These are phyloP conservation scores for Plantago major DNA, from an alignment of 257 asterid species.

Conservation along the genomic window DNA sequence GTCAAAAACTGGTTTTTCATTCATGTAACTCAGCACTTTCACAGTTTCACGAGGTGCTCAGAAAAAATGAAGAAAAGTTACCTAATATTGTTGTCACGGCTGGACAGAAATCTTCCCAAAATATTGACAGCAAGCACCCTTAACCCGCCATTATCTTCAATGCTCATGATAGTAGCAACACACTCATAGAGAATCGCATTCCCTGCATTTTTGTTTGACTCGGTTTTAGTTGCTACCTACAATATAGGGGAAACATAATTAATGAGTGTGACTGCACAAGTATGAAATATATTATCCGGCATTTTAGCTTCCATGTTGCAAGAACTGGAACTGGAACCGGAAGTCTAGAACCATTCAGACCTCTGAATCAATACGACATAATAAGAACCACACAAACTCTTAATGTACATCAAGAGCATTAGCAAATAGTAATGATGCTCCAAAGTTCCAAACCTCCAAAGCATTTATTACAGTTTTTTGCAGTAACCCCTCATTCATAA, in stretches of 20 bases:
- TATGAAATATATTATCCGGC: no score
- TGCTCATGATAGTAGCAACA: conserved; percentile 87
- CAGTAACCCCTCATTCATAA: no score
- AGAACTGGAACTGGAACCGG: no score
- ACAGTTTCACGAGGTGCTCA: neutral
- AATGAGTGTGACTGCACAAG: neutral
- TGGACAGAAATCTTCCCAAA: conserved; percentile 95
- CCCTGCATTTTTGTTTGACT: conserved; percentile 92
- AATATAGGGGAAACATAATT: conserved; percentile 23
- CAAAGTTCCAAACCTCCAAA: no score
- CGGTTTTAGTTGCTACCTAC: conserved; percentile 98
- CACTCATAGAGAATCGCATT: conserved; percentile 96
- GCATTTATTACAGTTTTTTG: no score
- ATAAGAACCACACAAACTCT: no score
- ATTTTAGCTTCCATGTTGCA: no score
- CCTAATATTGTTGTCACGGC: conserved; percentile 98
- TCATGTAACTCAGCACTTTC: neutral
- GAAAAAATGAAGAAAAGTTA: conserved; percentile 8
- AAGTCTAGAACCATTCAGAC: no score
- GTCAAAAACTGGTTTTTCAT: neutral
- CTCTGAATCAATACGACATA: no score
- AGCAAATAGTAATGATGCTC: no score
- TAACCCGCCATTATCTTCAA: conserved; percentile 95
- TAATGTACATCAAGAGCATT: no score
- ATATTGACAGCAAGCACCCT: conserved; percentile 95